Evolutionary conservation across 176 grass and related monocot species (phyloP), one percentile per base, ranked within the genome.

Genomic region (Eremochloa ophiuroides): DNA sequence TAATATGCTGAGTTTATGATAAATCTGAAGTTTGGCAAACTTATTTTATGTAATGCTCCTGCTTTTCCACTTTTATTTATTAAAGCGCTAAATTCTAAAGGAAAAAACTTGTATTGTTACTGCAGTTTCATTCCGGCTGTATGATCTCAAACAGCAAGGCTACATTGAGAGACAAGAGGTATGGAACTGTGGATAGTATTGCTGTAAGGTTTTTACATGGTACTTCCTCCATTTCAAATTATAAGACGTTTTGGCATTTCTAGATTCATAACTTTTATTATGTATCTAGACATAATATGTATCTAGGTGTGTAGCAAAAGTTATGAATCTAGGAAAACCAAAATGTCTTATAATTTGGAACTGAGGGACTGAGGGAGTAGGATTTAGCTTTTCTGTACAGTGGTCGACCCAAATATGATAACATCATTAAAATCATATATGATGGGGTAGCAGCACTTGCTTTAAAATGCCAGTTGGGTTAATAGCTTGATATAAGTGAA

Each of bases 71-170:
- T 59, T 56, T n/a, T 58, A 18, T 20, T 58, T 33, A 35, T 50
- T 60, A 12, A 5, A 42, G 2, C n/a, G 26, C 28, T 43, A 71
- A 74, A 23, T 51, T 28, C 48, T 51, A 18, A 51, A 51, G 86
- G 33, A 48, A 77, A 37, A 78, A 62, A 17, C 8, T 50, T 10
- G n/a, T 80, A 39, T 66, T 28, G 10, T 83, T 66, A 66, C 69
- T 86, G 83, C 90, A 93, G 94, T 91, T 89, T 97, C 94, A 76
- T 97, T 97, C 86, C 87, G 89, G 85, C 84, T 97, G 77, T 97
- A 97, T 85, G 94, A 97, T 97, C 94, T 97, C 73, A 97, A 93
- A 84, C 94, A 93, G 79, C 94, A 97, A 85, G 94, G 91, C 61
- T 97, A 87, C 78, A 97, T 97, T 89, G 91, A 97, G 86, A 91